A percentile compares a stretch with the other conserved stretches of the same genome.
Conservation (phyloP, 1,284 basidiomycete genomes). For the Thelephora terrestris region DNA sequence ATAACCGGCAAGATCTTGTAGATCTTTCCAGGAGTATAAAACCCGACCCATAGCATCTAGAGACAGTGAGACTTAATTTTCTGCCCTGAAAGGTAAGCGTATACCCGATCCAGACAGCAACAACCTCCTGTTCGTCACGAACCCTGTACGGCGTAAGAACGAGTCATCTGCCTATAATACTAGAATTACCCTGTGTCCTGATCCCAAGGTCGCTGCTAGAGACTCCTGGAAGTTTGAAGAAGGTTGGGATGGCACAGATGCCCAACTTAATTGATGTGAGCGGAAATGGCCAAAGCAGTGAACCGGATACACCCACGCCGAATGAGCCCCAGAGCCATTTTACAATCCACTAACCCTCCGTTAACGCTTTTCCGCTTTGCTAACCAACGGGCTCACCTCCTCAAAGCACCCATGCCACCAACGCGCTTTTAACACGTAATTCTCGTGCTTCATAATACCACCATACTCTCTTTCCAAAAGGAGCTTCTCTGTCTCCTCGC, state of each 20-base stretch:
- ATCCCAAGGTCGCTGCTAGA: slow-evolving; percentile 65
- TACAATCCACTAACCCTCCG: slow-evolving; percentile 55
- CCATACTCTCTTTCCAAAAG: slow-evolving; percentile 89
- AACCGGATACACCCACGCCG: slow-evolving; percentile 43
- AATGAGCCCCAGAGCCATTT: slow-evolving; percentile 98
- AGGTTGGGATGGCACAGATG: slow-evolving; percentile 91
- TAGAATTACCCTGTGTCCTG: slow-evolving; percentile 67
- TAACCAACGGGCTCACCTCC: slow-evolving; percentile 31
- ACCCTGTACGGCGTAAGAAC: slow-evolving; percentile 38
- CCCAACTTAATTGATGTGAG: slow-evolving; percentile 43
- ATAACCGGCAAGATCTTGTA: slow-evolving; percentile 93
- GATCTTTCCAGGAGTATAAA: slow-evolving; percentile 96
- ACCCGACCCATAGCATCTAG: slow-evolving; percentile 70
- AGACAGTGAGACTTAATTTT: background rate
- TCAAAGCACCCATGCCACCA: slow-evolving; percentile 92
- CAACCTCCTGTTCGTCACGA: slow-evolving; percentile 89
- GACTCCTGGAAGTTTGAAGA: slow-evolving; percentile 77
- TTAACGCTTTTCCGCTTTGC: background rate
- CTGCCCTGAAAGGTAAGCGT: slow-evolving; percentile 2
- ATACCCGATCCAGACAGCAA: slow-evolving; percentile 73
- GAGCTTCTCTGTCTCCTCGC: slow-evolving; percentile 88
- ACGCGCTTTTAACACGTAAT: slow-evolving; percentile 68
- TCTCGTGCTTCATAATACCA: slow-evolving; percentile 82
- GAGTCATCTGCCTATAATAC: background rate
- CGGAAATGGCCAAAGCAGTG: background rate